These are phyloP conservation scores for Sapria himalayana DNA, from an alignment of 345 rosid genomes.

Conservation along the genomic window DNA sequence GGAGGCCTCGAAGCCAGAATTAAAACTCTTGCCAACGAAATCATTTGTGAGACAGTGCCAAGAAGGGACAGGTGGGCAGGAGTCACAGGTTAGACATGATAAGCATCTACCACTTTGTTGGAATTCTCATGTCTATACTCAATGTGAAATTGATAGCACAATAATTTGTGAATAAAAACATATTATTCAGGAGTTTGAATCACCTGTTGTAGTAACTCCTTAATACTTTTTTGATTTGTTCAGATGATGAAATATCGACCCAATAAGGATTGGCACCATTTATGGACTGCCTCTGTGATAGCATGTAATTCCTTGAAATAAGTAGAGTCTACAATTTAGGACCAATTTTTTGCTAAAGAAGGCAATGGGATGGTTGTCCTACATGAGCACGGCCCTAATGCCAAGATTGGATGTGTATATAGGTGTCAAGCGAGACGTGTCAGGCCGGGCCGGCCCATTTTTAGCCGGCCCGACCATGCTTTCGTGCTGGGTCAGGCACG, in stretches of 20 bases:
- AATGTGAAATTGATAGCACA: neutral
- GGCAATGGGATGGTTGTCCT: neutral
- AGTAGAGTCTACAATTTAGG: neutral
- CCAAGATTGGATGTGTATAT: neutral
- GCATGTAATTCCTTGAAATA: conserved; percentile 4
- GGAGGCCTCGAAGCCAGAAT: too few species aligned
- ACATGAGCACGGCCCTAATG: neutral
- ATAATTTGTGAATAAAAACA: neutral
- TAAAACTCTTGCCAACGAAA: too few species aligned
- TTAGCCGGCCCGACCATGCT: too few species aligned
- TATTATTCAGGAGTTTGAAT: too few species aligned
- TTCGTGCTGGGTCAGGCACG: too few species aligned
- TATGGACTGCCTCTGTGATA: neutral
- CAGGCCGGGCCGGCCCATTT: too few species aligned
- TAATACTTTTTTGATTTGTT: neutral
- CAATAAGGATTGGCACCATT: neutral
- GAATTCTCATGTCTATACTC: too few species aligned
- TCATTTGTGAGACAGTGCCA: too few species aligned
- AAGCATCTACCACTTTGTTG: too few species aligned
- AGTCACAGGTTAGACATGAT: too few species aligned
- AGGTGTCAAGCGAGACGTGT: too few species aligned
- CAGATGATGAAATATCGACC: neutral
- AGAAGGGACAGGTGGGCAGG: too few species aligned
- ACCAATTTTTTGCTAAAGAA: neutral
- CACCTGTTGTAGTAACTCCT: neutral